Base-by-base conservation (phyloP, 257 asterid species). In the Vinca minor region DNA sequence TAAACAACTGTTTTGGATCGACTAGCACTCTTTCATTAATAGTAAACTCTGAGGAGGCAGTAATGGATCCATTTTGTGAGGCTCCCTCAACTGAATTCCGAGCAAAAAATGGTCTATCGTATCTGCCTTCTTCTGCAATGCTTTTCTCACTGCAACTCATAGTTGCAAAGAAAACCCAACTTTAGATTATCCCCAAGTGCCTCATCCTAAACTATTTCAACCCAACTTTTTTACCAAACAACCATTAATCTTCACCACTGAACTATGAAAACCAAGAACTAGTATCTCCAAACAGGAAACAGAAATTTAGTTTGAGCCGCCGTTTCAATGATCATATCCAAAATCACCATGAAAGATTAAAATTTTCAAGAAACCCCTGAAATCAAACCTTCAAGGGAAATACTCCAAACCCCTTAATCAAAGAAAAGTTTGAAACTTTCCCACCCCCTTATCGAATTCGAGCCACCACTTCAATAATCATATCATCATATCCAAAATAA, bases 81-180 rank as follows among this genome's bases (percentile, higher is more conserved):
- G 71, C 63, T 47, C 80, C 84, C 65, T 79, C 89, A 50, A 64
- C 85, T 13, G 95, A 83, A 69, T 73, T 72, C 63, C 82, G 48
- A 26, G 42, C 63, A 55, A 48, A 35, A 20, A 74, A 69, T 0
- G 73, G 62, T 64, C 75, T 76, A 59, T 76, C 82, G 39, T 13
- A 56, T 69, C 73, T 71, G 39, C 69, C 74, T 70, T 81, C 86
- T 68, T 38, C 83, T 28, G 79, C 75, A 62, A 77, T 45, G 76
- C 69, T 83, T 74, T 67, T 84, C 69, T 83, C 85, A 82, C 84
- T 78, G 73, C 87, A 84, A 86, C 94, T 91, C 98, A 91, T 91
- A 60, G 66, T 81, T 63, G 73, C 64, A 34, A 73, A 38, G n/a
- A 17, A 2, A 3, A 20, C 66, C 74, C 59, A 29, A n/a, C 41